Base-by-base conservation (phyloP, 805 yeast species). In the Candida michaelii region DNA sequence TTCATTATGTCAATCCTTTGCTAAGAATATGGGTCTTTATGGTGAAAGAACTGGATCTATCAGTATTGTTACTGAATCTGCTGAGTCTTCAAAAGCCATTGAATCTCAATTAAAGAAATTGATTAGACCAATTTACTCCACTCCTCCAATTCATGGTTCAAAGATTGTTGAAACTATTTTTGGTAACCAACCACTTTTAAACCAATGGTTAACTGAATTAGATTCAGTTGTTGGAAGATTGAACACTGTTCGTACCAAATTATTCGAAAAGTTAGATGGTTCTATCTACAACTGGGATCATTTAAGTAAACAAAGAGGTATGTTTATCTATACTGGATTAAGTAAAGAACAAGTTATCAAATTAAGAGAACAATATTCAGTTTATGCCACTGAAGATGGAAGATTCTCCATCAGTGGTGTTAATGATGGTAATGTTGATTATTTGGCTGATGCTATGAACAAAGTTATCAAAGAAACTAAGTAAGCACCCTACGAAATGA, bases 71-170 rank as follows among this genome's bases (percentile, higher is more conserved):
- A 77, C 86, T 17, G 80, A 84, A 39, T 67, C 77, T 23, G 66
- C 77, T 19, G 74, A 76, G 32, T 78, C 72, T 12, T 60, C 73
- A 43, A 69, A 60, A 49, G 76, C 73, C 55, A 77, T 82, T 54
- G 89, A 74, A 67, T 87, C 93, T 5, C 95, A 88, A 69, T 71
- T 91, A 62, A 87, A 88, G 73, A 81, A 79, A 59, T 76, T 86
- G 54, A 83, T 88, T 47, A 80, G 98, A 61, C 86, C 97, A 30
- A 78, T 86, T 58, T 85, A 87, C 71, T 89, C 97, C 5, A 88
- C 93, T 51, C 97, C 98, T 25, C 96, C 98, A 42, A 85, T 88
- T 46, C 91, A 89, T 65, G 98, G 99, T 13, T 85, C 96, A 15
- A 83, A 89, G 57, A 79, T 91, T 44, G 99, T 89, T 16, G 85